Base-by-base conservation (phyloP, 306 rosid genomes). In the Vachellia collinsii region DNA sequence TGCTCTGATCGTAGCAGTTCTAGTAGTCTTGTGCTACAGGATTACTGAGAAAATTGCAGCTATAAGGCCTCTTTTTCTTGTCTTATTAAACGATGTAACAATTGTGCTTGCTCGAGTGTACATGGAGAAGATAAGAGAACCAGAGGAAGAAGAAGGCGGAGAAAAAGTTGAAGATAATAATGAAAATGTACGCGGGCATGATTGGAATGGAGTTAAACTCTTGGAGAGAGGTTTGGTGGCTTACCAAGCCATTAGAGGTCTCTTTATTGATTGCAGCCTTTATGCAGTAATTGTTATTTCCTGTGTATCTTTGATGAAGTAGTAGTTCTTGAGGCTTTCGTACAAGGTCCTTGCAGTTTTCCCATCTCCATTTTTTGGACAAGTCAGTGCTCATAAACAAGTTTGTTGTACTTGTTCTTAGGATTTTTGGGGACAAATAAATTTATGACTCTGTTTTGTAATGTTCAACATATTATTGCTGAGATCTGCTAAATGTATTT, bases 221-320 rank as follows among this genome's bases (percentile, higher is more conserved):
- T 48, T 94, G 89, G 98, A 94, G 88, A 92, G 97, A 84, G 92
- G 97, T 41, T 86, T 92, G 90, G 97, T 88, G 3, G 87, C 82
- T 8, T 94, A 92, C 78, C 98, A 94, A 70, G 90, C 97, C 14
- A 59, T 92, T 76, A 86, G 91, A 56, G 97, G 92, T 14, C 9
- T 90, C 83, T 92, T 92, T 80, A 94, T 91, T 50, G 97, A 94
- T 81, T 85, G 82, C 82, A 90, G 97, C 82, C 83, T 94, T 87
- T 92, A 91, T 83, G 44, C 85, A 29, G 97, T 92, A 42, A 86
- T 92, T 72, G 91, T 92, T 44, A 84, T 91, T 23, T 92, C 97
- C 81, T 91, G 83, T 82, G 77, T 82, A 79, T 89, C 93, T 77
- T 48, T 92, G 56, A 62, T 86, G 75, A 68, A 68, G 73, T 89